Evolutionary conservation across 2,329 filamentous ascomycete species (phyloP).

Genomic region (Claviceps arundinis): DNA sequence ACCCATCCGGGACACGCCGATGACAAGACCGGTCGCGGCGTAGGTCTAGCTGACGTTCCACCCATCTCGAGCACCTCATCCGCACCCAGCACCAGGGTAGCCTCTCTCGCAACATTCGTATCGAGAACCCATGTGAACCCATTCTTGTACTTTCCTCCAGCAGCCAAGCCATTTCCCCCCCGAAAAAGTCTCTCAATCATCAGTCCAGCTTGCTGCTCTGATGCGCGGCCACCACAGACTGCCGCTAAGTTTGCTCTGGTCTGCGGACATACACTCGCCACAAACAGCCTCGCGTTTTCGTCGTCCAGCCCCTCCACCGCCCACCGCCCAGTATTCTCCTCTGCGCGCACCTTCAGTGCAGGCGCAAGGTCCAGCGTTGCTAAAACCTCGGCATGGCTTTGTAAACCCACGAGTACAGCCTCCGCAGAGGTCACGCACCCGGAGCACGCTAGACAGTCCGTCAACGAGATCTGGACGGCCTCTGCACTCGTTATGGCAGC

Average conservation of each 20-base stretch:
- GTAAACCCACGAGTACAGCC: conserved; percentile 87
- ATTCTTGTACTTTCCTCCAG: conserved; percentile 58
- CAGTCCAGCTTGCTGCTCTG: conserved; percentile 58
- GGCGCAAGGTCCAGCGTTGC: conserved; percentile 60
- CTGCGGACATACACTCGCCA: conserved; percentile 89
- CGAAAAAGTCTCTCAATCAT: conserved; percentile 71
- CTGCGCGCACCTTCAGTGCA: conserved; percentile 24
- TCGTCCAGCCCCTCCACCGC: conserved; percentile 39
- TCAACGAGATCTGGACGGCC: conserved; percentile 86
- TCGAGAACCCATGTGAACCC: conserved; percentile 84
- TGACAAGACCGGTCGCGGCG: conserved; percentile 54
- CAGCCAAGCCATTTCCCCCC: conserved; percentile 53
- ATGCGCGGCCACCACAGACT: conserved; percentile 58
- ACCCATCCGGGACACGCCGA: conserved; percentile 96
- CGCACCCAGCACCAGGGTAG: conserved; percentile 66
- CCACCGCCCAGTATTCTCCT: conserved; percentile 14
- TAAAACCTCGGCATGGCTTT: conserved; percentile 87
- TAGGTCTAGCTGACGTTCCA: conserved; percentile 8
- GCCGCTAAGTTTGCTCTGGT: conserved; percentile 79
- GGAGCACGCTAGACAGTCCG: conserved; percentile 93
- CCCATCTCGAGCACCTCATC: conserved; percentile 47
- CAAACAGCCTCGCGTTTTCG: conserved; percentile 60
- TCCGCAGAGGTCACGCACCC: conserved; percentile 96
- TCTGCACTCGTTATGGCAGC: conserved; percentile 36
- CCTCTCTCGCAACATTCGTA: conserved; percentile 72